Evolutionary conservation across 768 basidiomycete species (phyloP).

Genomic region (Galerina marginata): DNA sequence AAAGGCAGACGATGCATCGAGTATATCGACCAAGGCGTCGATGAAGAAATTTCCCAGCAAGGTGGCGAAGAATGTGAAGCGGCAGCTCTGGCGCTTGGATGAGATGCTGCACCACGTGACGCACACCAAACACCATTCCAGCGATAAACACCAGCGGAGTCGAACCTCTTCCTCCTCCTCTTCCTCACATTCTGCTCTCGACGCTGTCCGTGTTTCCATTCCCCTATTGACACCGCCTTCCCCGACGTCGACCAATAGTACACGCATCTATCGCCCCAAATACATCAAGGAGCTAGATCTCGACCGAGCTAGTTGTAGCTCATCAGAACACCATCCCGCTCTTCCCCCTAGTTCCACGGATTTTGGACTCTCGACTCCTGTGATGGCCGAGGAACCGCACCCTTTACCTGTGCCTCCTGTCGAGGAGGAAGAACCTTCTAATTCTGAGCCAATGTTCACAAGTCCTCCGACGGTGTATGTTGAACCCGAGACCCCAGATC

Average conservation of each 20-base stretch:
- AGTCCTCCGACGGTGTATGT: slow-evolving; percentile 35
- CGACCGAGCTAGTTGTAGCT: slow-evolving; percentile 15
- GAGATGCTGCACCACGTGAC: slow-evolving; percentile 42
- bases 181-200: slow-evolving; percentile 47
- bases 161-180: slow-evolving; percentile 31
- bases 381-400: slow-evolving; percentile 13
- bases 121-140: slow-evolving; percentile 30
- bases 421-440: slow-evolving; percentile 10
- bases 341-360: slow-evolving; percentile 13
- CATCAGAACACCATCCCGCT: slow-evolving; percentile 12
- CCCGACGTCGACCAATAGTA: slow-evolving; percentile 1
- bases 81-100: slow-evolving; percentile 37
- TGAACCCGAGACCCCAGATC: slow-evolving; percentile 60
- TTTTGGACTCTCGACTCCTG: slow-evolving; percentile 4
- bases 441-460: slow-evolving; percentile 29
- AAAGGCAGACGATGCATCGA: slow-evolving; percentile 15
- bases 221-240: slow-evolving; percentile 19
- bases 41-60: slow-evolving; percentile 33
- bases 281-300: slow-evolving; percentile 17
- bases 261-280: slow-evolving; percentile 20
- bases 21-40: slow-evolving; percentile 22
- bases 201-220: slow-evolving; percentile 23
- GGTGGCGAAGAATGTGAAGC: slow-evolving; percentile 37
- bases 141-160: slow-evolving; percentile 5
- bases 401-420: not conserved